These are phyloP conservation scores for Leccinellum albellum DNA, from an alignment of 768 basidiomycete species.

Conservation along the genomic window DNA sequence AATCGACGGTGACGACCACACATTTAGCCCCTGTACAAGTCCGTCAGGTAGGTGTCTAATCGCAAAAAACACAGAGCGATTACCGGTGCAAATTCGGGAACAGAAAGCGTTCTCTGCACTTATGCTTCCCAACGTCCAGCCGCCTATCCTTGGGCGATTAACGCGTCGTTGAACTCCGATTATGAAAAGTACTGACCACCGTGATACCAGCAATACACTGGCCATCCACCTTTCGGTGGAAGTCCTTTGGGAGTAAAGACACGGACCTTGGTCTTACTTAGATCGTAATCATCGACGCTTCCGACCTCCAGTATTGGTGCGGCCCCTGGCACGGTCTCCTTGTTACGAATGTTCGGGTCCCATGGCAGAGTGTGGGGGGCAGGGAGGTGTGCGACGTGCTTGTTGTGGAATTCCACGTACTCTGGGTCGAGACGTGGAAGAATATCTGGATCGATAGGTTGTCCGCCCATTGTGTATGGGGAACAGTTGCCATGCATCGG, in stretches of 20 bases:
- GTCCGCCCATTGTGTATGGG: slow-evolving; percentile 17
- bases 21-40: slow-evolving; percentile 28
- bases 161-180: neutral
- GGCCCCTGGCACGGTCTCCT: slow-evolving; percentile 51
- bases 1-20: slow-evolving; percentile 32
- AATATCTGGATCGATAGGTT: slow-evolving; percentile 64
- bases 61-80: neutral
- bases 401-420: slow-evolving; percentile 61
- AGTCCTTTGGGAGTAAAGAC: slow-evolving; percentile 57
- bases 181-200: slow-evolving; percentile 45
- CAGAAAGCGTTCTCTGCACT: slow-evolving; percentile 57
- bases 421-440: slow-evolving; percentile 58
- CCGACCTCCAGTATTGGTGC: slow-evolving; percentile 56
- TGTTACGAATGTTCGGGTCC: slow-evolving; percentile 54
- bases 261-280: slow-evolving; percentile 53
- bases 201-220: slow-evolving; percentile 69
- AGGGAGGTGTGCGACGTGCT: slow-evolving; percentile 40
- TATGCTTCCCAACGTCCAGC: slow-evolving; percentile 75
- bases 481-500: neutral
- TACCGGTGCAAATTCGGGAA: slow-evolving; percentile 29
- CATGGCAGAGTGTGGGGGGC: slow-evolving; percentile 59
- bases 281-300: slow-evolving; percentile 46
- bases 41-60: neutral
- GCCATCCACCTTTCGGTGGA: slow-evolving; percentile 58
- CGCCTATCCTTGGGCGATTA: slow-evolving; percentile 41